A percentile compares a stretch with the other conserved stretches of the same genome.
phyloP scores from a whole-genome alignment of 139 green algal genomes.

The Bryopsis sp. region DNA sequence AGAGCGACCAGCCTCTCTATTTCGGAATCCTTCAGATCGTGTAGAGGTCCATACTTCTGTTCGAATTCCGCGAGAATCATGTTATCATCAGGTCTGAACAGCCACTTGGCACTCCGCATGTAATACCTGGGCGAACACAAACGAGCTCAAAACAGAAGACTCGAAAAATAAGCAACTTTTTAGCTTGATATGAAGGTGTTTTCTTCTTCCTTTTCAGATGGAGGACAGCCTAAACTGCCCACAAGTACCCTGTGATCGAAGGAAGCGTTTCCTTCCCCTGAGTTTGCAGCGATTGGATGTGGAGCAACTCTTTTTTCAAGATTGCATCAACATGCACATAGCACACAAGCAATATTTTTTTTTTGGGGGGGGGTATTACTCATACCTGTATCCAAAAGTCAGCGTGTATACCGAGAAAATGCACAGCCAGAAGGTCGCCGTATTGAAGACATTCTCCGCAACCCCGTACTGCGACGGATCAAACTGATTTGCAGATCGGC shows the following conservation, averaged over 20 bases:
- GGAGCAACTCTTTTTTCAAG: slow-evolving; percentile 21
- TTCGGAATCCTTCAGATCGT: neutral
- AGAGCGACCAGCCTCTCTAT: neutral
- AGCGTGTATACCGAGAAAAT: slow-evolving; percentile 19
- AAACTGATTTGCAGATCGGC: slow-evolving; percentile 25
- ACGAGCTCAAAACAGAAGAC: neutral
- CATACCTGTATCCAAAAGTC: slow-evolving; percentile 5
- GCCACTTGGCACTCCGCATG: slow-evolving; percentile 26
- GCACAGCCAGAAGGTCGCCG: slow-evolving; percentile 18
- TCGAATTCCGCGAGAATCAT: slow-evolving; percentile 23
- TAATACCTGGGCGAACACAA: slow-evolving; percentile 24
- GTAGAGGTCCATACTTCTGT: neutral
- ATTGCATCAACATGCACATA: slow-evolving; percentile 11
- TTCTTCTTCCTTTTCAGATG: neutral
- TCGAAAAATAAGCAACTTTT: neutral
- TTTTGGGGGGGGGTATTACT: neutral
- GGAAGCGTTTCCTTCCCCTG: slow-evolving; percentile 6
- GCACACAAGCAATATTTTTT: slow-evolving; percentile 3
- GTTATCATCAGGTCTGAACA: slow-evolving; percentile 32
- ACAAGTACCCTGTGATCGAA: slow-evolving; percentile 23
- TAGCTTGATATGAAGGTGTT: neutral
- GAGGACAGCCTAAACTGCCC: neutral
- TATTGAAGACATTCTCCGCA: slow-evolving; percentile 19
- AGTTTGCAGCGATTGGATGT: too few relatives aligned
- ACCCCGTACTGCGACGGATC: slow-evolving; percentile 21